Evolutionary conservation across 2,329 filamentous ascomycete species (phyloP).

Genomic region (Tolypocladium inflatum): DNA sequence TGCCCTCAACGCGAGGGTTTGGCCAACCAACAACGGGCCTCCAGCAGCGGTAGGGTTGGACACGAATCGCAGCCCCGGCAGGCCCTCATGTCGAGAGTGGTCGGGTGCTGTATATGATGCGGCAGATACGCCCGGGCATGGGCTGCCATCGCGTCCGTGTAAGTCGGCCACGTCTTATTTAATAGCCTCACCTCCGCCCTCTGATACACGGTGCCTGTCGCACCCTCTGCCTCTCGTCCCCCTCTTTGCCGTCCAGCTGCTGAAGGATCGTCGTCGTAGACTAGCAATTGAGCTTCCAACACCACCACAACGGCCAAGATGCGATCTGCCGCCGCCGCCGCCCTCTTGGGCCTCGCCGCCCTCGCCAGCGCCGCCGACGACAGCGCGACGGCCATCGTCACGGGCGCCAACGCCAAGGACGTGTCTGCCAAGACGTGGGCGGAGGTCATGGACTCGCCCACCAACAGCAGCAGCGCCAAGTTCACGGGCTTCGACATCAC

Average conservation of each 20-base stretch:
- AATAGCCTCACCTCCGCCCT: background rate
- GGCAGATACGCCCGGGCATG: background rate
- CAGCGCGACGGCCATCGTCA: background rate
- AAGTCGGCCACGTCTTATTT: background rate
- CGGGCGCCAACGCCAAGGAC: constrained; percentile 1
- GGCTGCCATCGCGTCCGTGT: background rate
- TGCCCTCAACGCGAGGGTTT: background rate
- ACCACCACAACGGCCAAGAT: background rate
- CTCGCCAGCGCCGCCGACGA: constrained; percentile 1
- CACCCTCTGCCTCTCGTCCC: background rate
- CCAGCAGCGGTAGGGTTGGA: no score
- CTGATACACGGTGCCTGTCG: background rate
- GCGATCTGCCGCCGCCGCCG: background rate
- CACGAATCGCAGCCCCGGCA: no score
- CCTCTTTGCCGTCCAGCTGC: background rate
- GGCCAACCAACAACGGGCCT: background rate
- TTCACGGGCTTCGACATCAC: constrained; percentile 5
- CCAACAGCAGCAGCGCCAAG: background rate
- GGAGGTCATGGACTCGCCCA: background rate
- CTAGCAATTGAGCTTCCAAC: background rate
- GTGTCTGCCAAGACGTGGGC: constrained; percentile 3
- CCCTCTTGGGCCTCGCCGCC: constrained; percentile 1
- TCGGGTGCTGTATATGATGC: no score
- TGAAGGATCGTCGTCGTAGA: background rate
- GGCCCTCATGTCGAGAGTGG: no score